phyloP scores from a whole-genome alignment of 176 grass and related monocot species.

The Elymus sibiricus region DNA sequence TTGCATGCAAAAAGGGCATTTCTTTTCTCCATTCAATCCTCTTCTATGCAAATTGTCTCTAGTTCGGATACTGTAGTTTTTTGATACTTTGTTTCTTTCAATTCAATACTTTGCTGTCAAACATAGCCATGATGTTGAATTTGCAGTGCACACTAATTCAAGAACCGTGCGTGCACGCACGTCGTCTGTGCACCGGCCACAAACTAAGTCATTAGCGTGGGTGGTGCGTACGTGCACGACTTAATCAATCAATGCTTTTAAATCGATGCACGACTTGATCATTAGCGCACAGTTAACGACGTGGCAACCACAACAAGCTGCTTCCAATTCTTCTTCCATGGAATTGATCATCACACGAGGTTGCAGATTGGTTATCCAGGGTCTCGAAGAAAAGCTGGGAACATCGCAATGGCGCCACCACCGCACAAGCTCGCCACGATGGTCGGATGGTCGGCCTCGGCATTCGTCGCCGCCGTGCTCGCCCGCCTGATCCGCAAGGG shows the following conservation, averaged over 20 bases:
- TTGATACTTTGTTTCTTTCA: no score
- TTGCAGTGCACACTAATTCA: neutral
- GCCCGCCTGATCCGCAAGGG: constrained; percentile 36
- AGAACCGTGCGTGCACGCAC: constrained; percentile 11
- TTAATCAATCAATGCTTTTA: neutral
- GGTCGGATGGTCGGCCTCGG: constrained; percentile 28
- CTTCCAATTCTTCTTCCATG: neutral
- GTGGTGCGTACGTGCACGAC: neutral
- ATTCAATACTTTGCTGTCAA: no score
- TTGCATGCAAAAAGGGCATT: no score
- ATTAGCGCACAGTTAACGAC: neutral
- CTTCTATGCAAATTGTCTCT: no score
- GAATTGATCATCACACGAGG: neutral
- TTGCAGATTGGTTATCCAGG: neutral
- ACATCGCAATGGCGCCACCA: constrained; percentile 20
- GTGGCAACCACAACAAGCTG: neutral
- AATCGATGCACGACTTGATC: neutral
- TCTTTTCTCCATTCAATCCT: no score
- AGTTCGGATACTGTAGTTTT: no score
- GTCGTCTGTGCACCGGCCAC: constrained; percentile 11
- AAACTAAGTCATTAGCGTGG: neutral
- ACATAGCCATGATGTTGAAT: no score
- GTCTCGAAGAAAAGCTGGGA: neutral
- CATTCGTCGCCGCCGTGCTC: constrained; percentile 37
- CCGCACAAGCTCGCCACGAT: neutral